Percentiles rank a stretch among this genome's conserved stretches.
Conservation (phyloP, 208 protist species). For the Acanthamoeba divionensis region DNA sequence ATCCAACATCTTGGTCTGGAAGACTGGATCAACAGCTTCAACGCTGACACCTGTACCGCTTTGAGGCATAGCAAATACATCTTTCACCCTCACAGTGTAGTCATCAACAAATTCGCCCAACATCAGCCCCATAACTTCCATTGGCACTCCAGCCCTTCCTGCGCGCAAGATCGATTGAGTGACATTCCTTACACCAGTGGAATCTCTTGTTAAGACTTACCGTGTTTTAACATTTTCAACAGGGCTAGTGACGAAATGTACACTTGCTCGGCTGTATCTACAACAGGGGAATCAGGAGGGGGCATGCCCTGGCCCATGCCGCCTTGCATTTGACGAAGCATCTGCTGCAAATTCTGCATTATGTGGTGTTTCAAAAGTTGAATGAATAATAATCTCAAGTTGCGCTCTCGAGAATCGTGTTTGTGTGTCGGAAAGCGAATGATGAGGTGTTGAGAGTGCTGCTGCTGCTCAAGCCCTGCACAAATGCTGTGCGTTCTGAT, state of each 20-base stretch:
- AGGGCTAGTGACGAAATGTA: conserved; percentile 99
- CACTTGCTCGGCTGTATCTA: conserved; percentile 98
- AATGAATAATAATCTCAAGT: no score
- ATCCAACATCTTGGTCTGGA: conserved; percentile 99
- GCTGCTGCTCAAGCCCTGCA: no score
- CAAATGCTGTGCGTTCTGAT: no score
- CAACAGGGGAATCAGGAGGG: conserved; percentile 74
- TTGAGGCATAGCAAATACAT: conserved; percentile 99
- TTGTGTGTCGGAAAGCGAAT: no score
- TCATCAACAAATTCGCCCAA: conserved; percentile 99
- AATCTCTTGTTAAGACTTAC: conserved; percentile 57
- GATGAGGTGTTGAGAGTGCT: no score
- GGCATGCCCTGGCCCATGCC: conserved; percentile 54
- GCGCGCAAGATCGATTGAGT: neutral
- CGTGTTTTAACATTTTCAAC: conserved; percentile 99
- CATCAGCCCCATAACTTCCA: conserved; percentile 99
- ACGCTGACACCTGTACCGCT: conserved; percentile 97
- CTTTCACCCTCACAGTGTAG: conserved; percentile 98
- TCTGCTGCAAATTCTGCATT: conserved; percentile 57
- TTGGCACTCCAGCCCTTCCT: conserved; percentile 96
- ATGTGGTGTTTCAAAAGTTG: neutral
- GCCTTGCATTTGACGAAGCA: conserved; percentile 55
- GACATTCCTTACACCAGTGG: neutral
- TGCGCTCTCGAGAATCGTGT: no score
- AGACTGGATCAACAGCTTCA: conserved; percentile 99